Evolutionary conservation across 2,329 filamentous ascomycete genomes (phyloP).

Genomic region (Lasiodiplodia theobromae): DNA sequence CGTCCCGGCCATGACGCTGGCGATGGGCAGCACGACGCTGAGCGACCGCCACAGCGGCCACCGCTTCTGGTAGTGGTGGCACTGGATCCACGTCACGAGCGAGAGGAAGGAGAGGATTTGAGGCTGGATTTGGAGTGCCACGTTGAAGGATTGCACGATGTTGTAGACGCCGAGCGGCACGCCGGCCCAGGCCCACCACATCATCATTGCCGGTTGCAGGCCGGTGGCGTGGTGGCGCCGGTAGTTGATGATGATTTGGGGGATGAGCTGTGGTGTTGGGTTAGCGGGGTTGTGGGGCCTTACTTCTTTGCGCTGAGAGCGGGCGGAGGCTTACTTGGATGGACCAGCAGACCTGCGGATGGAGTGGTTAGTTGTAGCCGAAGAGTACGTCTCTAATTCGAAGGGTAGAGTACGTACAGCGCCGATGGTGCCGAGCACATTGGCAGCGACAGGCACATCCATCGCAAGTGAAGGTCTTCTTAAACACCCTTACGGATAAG

Average conservation of each 20-base stretch:
- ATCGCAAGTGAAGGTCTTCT: too few relatives aligned
- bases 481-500: too few relatives aligned
- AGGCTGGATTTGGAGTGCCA: constrained; percentile 62
- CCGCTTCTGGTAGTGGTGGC: constrained; percentile 61
- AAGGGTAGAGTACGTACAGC: constrained; percentile 53
- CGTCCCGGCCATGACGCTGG: constrained; percentile 64
- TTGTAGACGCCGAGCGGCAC: constrained; percentile 71
- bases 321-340: constrained; percentile 57
- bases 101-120: constrained; percentile 63
- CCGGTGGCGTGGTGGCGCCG: constrained; percentile 70
- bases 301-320: too few relatives aligned
- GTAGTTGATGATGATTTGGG: constrained; percentile 74
- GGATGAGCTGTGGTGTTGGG: constrained; percentile 62
- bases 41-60: constrained; percentile 50
- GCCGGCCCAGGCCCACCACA: constrained; percentile 73
- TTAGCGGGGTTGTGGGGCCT: not conserved
- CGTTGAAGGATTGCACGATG: constrained; percentile 61
- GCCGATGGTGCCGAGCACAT: constrained; percentile 66
- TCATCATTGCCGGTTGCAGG: constrained; percentile 74
- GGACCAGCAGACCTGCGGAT: constrained; percentile 66
- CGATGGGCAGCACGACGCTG: constrained; percentile 59
- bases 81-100: constrained; percentile 63
- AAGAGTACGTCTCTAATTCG: not conserved
- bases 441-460: constrained; percentile 63
- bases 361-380: not conserved